phyloP scores from a whole-genome alignment of 192 early-diverging fungal genomes.

The Globomyces pollinis-pini region DNA sequence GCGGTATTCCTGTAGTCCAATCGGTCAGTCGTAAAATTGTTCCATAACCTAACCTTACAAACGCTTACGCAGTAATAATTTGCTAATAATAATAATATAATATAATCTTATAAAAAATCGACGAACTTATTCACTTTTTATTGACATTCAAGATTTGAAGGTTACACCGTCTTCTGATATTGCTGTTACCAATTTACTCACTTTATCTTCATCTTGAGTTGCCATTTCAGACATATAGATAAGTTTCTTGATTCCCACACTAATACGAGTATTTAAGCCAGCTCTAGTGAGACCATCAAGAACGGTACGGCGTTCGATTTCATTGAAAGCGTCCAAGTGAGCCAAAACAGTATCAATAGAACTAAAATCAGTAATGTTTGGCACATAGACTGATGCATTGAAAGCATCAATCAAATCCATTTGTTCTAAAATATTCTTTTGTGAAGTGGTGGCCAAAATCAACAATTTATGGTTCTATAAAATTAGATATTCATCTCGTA shows the following conservation, averaged over 20 bases:
- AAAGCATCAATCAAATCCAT: slow-evolving; percentile 87
- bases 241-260: slow-evolving; percentile 87
- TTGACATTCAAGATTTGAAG: no score
- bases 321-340: slow-evolving; percentile 60
- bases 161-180: background rate
- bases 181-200: slow-evolving; percentile 51
- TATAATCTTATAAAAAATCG: no score
- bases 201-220: slow-evolving; percentile 71
- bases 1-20: no score
- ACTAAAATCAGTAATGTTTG: slow-evolving; percentile 62
- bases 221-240: slow-evolving; percentile 89
- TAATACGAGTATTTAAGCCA: slow-evolving; percentile 50
- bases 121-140: no score
- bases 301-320: slow-evolving; percentile 51
- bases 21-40: no score
- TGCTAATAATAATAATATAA: no score
- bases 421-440: slow-evolving; percentile 68
- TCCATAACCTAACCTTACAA: no score
- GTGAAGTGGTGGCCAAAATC: slow-evolving; percentile 83
- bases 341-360: slow-evolving; percentile 65
- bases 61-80: no score
- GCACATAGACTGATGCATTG: slow-evolving; percentile 74
- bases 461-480: slow-evolving; percentile 68
- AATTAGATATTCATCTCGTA: slow-evolving; percentile 15
- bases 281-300: slow-evolving; percentile 44